Evolutionary conservation across 352 stramenopile species (phyloP), one percentile per base, ranked within the genome.

Genomic region (Chrysophaeum taylorii): DNA sequence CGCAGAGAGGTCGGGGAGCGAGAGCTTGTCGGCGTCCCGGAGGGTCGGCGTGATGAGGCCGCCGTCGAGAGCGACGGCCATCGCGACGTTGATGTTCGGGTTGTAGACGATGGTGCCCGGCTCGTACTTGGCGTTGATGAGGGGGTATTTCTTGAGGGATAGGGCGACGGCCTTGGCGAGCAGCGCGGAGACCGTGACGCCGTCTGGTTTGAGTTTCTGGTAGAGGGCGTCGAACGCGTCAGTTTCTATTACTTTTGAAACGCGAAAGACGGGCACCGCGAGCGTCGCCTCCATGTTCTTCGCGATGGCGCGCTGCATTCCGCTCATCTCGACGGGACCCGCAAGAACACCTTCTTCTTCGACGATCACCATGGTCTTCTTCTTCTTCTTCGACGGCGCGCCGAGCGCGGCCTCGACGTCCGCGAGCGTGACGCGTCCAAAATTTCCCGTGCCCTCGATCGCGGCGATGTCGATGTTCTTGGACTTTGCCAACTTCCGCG

Each of bases 231-330:
- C 85, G 70, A 93, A 92, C 0, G 76, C 75, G 66, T 90, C 82
- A 76, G 89, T 93, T 68, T 82, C 69, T 70, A 93, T 90, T 54
- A 85, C 82, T 35, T 84, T 77, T 50, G 81, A 88, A 1, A 91
- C 85, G 61, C 82, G 79, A 82, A 93, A 93, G 7, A 89, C 79
- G 14, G 87, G 87, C 35, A 85, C 81, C 37, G 77, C 72, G 41
- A 92, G 74, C 35, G 84, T 92, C 23, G 81, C 82, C 64, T 87
- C 83, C 87, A 93, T 93, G 75, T 93, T 93, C 73, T 88, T 89
- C 31, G 82, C 85, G 50, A 93, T 86, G 25, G 87, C 87, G 61
- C 84, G 82, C 78, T 92, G 86, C 87, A 93, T 93, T 45, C 85
- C 82, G 66, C 77, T 89, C 79, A 82, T 71, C 33, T 69, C 25